Evolutionary conservation across 208 protist species (phyloP).

Genomic region (Trypanosoma cruzi): DNA sequence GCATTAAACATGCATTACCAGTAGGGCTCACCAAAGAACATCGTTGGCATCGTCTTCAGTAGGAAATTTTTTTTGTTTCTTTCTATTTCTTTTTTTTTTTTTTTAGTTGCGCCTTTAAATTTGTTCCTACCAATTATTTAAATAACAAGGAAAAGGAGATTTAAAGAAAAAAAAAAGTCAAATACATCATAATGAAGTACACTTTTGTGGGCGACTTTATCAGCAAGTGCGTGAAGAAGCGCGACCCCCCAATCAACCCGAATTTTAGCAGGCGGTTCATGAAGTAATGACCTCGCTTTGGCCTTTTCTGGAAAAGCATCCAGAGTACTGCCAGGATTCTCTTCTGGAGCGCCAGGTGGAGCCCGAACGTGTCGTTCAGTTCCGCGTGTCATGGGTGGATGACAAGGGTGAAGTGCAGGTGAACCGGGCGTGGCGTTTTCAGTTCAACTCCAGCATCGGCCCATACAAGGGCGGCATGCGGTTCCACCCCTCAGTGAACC

Average conservation of each 20-base stretch:
- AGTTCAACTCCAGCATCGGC: constrained; percentile 94
- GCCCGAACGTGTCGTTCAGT: constrained; percentile 89
- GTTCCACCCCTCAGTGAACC: constrained; percentile 86
- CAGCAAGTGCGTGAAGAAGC: constrained; percentile 38
- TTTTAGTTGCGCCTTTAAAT: too few species aligned
- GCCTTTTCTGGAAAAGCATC: constrained; percentile 83
- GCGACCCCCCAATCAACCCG: constrained; percentile 84
- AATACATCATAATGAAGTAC: constrained; percentile 33
- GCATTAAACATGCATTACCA: too few species aligned
- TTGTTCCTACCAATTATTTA: too few species aligned
- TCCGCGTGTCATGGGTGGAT: constrained; percentile 94
- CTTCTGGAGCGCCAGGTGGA: constrained; percentile 89
- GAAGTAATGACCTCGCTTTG: constrained; percentile 88
- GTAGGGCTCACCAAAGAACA: too few species aligned
- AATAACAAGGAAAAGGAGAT: too few species aligned
- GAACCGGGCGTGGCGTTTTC: constrained; percentile 93
- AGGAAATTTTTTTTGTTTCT: too few species aligned
- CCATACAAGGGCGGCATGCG: constrained; percentile 95
- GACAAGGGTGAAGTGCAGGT: constrained; percentile 84
- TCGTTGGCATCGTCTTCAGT: too few species aligned
- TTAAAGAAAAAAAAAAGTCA: neutral
- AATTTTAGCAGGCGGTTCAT: constrained; percentile 89
- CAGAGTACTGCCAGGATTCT: constrained; percentile 63
- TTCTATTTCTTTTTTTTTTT: too few species aligned
- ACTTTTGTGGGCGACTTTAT: constrained; percentile 61